These are phyloP conservation scores for Penicillium antarcticum DNA, from an alignment of 495 filamentous ascomycete genomes.

Conservation along the genomic window DNA sequence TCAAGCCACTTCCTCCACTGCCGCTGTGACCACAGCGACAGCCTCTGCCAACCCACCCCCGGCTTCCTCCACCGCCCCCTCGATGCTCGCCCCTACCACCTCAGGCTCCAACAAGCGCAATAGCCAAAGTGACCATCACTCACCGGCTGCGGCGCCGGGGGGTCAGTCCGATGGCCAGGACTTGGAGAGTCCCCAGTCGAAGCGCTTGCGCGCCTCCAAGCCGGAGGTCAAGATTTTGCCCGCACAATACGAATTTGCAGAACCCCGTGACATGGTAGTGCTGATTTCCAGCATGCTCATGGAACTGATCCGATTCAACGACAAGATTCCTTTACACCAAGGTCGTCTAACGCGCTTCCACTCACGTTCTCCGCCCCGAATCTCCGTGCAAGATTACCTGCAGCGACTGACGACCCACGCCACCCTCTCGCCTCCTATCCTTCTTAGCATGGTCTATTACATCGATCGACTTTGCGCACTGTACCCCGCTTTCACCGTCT, in stretches of 20 bases:
- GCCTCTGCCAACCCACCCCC: constrained; percentile 26
- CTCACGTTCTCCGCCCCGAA: constrained; percentile 89
- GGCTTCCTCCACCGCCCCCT: constrained; percentile 23
- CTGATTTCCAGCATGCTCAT: constrained; percentile 93
- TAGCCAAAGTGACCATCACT: constrained; percentile 31
- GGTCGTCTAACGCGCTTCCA: constrained; percentile 91
- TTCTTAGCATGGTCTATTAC: constrained; percentile 99
- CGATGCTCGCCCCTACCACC: constrained; percentile 35
- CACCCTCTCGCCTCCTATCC: constrained; percentile 84
- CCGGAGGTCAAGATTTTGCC: constrained; percentile 70
- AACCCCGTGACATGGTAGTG: constrained; percentile 78
- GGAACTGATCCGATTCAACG: constrained; percentile 90
- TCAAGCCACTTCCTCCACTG: constrained; percentile 16
- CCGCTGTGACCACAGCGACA: constrained; percentile 14
- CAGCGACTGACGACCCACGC: constrained; percentile 91
- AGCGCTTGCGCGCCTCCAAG: constrained; percentile 51
- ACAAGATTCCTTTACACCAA: constrained; percentile 77
- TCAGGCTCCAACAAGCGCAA: constrained; percentile 43
- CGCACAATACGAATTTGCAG: constrained; percentile 69
- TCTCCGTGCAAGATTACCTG: constrained; percentile 89
- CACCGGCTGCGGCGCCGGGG: constrained; percentile 34
- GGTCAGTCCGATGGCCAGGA: constrained; percentile 41
- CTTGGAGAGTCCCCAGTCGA: constrained; percentile 48
- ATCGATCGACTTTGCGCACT: constrained; percentile 92
- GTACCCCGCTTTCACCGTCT: constrained; percentile 92